Evolutionary conservation across 1,284 basidiomycete species (phyloP), one percentile per base, ranked within the genome.

Genomic region (Tilletia walkeri): DNA sequence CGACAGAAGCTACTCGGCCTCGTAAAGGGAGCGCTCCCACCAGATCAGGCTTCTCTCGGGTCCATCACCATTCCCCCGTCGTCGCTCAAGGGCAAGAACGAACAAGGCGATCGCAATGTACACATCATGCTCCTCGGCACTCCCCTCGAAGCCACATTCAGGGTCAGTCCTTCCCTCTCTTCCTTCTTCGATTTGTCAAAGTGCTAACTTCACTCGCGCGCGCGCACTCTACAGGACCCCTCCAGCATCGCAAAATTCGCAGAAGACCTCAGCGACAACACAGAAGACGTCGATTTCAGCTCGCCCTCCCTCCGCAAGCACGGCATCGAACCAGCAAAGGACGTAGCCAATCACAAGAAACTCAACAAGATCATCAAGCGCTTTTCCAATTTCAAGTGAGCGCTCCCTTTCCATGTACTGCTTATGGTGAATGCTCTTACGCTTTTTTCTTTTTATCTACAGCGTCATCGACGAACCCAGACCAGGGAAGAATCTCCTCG

Each of bases 1-100:
- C 87, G 93, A 18, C 93, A 95, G 85, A 95, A 96, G 86, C 90
- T 95, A 68, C 86, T 95, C 14, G 92, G 92, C 1, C 85, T 95
- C 38, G 89, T 91, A 48, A 92, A 92, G 78, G 92, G 92, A 48
- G 94, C 92, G 82, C 85, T 95, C 12, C 91, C 92, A 4, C 86
- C 88, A 65, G 79, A 80, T 36, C 72, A 74, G 59, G 71, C 69
- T 9, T 49, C 24, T 20, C 65, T 80, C 3, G 75, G 75, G 7
- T 47, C 69, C 16, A 69, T 80, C 24, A 69, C 71, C 0, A 72
- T 71, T 54, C 76, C 77, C 0, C 72, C 76, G 9, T 66, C 75
- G 6, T 75, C 76, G 34, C 49, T 36, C 67, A 65, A 69, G 68
- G 41, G 61, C 70, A 1, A 59, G 66, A 34, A 49, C 14, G 41